A percentile compares a stretch with the other conserved stretches of the same genome.
These are phyloP conservation scores for Aspergillus sclerotioniger DNA, from an alignment of 495 filamentous ascomycete genomes.

Conservation along the genomic window DNA sequence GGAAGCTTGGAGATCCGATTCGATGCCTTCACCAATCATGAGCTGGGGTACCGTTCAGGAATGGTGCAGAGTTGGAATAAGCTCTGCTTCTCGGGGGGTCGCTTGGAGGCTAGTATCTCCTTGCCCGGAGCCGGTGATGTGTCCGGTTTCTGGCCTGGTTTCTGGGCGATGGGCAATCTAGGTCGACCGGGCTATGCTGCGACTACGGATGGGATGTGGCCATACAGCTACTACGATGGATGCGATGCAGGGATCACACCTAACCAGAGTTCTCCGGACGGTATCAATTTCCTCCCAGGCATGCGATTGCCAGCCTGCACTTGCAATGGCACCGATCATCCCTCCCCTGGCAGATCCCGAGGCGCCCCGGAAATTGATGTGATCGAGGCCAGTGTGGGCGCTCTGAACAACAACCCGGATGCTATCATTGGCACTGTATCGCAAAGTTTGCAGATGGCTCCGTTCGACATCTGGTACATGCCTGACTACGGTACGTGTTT, in stretches of 20 bases:
- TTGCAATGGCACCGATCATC: conserved; percentile 65
- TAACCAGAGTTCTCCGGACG: conserved; percentile 71
- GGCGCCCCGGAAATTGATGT: conserved; percentile 77
- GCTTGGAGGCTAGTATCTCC: conserved; percentile 75
- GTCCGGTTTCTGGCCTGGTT: conserved; percentile 76
- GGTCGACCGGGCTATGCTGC: conserved; percentile 67
- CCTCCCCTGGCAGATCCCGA: conserved; percentile 65
- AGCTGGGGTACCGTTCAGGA: conserved; percentile 70
- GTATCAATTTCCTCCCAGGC: conserved; percentile 66
- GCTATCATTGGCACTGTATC: conserved; percentile 60
- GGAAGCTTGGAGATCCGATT: conserved; percentile 67
- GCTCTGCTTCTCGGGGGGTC: conserved; percentile 72
- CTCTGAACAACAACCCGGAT: conserved; percentile 47
- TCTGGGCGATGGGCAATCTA: conserved; percentile 78
- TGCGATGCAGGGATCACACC: conserved; percentile 76
- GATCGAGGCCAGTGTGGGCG: conserved; percentile 63
- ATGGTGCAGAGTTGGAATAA: conserved; percentile 85
- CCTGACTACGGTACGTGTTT: conserved; percentile 58
- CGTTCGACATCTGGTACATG: conserved; percentile 75
- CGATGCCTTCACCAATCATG: conserved; percentile 66
- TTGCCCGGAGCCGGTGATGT: conserved; percentile 68
- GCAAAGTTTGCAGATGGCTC: conserved; percentile 71
- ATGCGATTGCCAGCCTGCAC: conserved; percentile 74
- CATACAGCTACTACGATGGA: conserved; percentile 70
- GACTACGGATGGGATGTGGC: conserved; percentile 75